A percentile compares a stretch with the other conserved stretches of the same genome.
These are phyloP conservation scores for Backusella circina DNA, from an alignment of 192 early-diverging fungal species.

Conservation along the genomic window DNA sequence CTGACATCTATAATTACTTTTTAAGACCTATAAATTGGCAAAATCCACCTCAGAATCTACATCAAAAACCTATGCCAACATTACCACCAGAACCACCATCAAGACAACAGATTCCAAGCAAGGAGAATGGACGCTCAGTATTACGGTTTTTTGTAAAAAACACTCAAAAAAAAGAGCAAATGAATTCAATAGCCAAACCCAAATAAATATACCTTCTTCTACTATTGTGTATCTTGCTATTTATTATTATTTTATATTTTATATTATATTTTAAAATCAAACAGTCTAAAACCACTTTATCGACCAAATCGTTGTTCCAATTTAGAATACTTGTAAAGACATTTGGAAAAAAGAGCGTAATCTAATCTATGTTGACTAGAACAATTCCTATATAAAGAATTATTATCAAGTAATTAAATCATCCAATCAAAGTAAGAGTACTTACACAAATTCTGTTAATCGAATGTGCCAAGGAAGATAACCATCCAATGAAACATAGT, in stretches of 20 bases:
- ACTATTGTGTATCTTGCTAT: neutral
- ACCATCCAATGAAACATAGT: slow-evolving; percentile 31
- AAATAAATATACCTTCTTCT: neutral
- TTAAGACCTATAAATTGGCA: neutral
- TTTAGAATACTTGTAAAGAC: slow-evolving; percentile 10
- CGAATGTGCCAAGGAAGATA: slow-evolving; percentile 32
- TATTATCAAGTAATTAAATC: neutral
- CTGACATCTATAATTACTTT: neutral
- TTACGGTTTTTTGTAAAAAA: too few species aligned
- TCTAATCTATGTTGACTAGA: neutral
- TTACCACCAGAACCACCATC: too few species aligned
- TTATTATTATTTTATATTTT: neutral
- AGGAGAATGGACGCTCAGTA: too few species aligned
- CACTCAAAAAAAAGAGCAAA: neutral
- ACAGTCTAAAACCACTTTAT: neutral
- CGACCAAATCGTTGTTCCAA: slow-evolving; percentile 19
- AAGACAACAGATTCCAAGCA: too few species aligned
- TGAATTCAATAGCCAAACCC: too few species aligned
- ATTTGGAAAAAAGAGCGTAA: slow-evolving; percentile 11
- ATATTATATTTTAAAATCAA: neutral
- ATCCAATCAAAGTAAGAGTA: neutral
- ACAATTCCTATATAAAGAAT: neutral
- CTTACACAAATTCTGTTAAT: slow-evolving; percentile 30
- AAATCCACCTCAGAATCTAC: too few species aligned
- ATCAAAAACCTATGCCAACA: too few species aligned